Conservation (phyloP, 257 asterid genomes). For the Nicotiana paniculata region DNA sequence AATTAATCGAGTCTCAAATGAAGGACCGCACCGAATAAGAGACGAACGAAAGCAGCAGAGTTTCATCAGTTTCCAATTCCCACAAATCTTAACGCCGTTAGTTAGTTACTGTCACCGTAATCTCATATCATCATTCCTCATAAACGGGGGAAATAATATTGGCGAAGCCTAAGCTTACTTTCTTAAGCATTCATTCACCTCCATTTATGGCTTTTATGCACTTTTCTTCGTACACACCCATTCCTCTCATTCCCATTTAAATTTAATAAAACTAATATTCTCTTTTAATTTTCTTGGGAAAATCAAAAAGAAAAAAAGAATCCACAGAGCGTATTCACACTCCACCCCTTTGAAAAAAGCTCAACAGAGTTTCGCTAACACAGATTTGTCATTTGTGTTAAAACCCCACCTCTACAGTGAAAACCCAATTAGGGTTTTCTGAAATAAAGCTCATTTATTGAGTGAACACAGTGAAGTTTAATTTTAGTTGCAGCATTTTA, state of each 20-base stretch:
- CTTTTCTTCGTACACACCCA: background rate
- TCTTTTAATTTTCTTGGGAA: background rate
- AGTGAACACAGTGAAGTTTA: background rate
- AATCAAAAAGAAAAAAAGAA: background rate
- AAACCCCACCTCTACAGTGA: conserved; percentile 8
- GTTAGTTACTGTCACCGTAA: background rate
- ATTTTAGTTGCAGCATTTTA: background rate
- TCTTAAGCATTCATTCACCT: background rate
- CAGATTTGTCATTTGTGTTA: background rate
- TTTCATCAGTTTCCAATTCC: background rate
- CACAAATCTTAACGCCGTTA: background rate
- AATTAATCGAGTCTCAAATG: too few relatives aligned
- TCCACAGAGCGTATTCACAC: background rate
- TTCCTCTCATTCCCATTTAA: background rate
- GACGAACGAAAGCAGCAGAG: background rate
- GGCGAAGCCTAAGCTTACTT: background rate
- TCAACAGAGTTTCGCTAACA: background rate
- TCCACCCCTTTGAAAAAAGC: background rate
- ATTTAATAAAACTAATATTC: background rate
- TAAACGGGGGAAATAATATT: background rate
- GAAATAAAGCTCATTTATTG: background rate
- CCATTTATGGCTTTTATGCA: background rate
- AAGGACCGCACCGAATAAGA: too few relatives aligned
- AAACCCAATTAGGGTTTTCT: conserved; percentile 5
- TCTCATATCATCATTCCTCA: background rate